Evolutionary conservation across 208 protist genomes (phyloP).

Genomic region (Leptomonas pyrrhocoris): DNA sequence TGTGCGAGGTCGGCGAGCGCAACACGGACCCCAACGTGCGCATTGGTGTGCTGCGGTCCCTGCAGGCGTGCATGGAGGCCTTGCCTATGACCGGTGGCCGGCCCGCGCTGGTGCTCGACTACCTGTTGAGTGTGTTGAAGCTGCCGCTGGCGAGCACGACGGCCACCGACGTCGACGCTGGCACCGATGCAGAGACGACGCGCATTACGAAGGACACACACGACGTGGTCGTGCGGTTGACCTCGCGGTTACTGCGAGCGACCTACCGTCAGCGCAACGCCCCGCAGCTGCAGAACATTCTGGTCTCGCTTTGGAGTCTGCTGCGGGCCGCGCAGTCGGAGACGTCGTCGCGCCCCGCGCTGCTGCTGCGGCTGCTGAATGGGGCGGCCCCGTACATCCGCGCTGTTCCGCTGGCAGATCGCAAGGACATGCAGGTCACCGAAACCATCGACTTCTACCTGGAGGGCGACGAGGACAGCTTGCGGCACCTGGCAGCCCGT

Average conservation of each 20-base stretch:
- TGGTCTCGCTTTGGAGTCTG: conserved; percentile 35
- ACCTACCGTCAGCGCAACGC: conserved; percentile 61
- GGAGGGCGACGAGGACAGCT: conserved; percentile 33
- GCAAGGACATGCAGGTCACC: conserved; percentile 43
- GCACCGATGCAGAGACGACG: conserved; percentile 17
- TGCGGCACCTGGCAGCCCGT: conserved; percentile 47
- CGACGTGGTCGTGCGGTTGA: conserved; percentile 43
- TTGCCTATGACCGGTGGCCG: conserved; percentile 69
- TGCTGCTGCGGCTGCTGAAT: conserved; percentile 41
- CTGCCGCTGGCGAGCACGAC: conserved; percentile 18
- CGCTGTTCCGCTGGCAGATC: conserved; percentile 57
- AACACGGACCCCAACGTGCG: conserved; percentile 36
- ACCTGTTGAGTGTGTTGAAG: conserved; percentile 32
- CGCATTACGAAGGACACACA: conserved; percentile 25
- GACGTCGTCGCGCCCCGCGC: conserved; percentile 18
- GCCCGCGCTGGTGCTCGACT: conserved; percentile 44
- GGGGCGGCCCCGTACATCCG: conserved; percentile 78
- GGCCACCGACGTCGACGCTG: not conserved
- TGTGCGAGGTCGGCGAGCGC: conserved; percentile 41
- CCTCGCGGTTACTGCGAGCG: conserved; percentile 33
- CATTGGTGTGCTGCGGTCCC: conserved; percentile 52
- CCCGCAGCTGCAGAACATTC: conserved; percentile 65
- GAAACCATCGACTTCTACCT: conserved; percentile 41
- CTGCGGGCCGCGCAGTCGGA: conserved; percentile 15
- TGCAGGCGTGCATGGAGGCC: conserved; percentile 50